A percentile compares a stretch with the other conserved stretches of the same genome.
Conservation (phyloP, 192 early-diverging fungal genomes). For the Podochytrium sp. region DNA sequence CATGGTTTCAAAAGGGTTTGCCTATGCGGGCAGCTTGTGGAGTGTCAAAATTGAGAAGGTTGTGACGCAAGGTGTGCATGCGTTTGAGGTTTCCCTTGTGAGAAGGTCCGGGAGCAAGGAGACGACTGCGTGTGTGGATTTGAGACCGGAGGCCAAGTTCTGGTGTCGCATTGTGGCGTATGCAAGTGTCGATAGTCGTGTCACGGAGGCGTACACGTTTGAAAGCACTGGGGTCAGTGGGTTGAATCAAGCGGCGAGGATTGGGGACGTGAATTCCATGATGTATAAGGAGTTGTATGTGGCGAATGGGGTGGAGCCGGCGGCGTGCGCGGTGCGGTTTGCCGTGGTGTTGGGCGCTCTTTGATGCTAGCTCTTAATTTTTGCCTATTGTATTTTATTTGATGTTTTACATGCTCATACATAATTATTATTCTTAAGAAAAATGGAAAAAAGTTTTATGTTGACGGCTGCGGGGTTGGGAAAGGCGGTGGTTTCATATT, state of each 20-base stretch:
- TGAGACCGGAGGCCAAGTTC: slow-evolving; percentile 10
- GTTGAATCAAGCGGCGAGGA: neutral
- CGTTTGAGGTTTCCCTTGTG: neutral
- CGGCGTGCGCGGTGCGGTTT: neutral
- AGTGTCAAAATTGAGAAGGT: slow-evolving; percentile 13
- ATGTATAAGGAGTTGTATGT: slow-evolving; percentile 27
- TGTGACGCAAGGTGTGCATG: neutral
- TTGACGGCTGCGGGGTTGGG: too few species aligned
- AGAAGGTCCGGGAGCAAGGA: slow-evolving; percentile 13
- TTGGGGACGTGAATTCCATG: neutral
- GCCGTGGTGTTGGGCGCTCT: slow-evolving; percentile 22
- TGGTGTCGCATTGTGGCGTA: slow-evolving; percentile 29
- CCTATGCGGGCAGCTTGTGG: slow-evolving; percentile 22
- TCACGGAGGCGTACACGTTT: slow-evolving; percentile 30
- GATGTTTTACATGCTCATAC: too few species aligned
- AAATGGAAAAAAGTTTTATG: too few species aligned
- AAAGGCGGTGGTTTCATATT: too few species aligned
- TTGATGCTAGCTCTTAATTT: too few species aligned
- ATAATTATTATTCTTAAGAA: too few species aligned
- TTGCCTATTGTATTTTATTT: too few species aligned
- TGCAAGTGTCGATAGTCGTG: neutral
- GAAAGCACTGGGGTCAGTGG: slow-evolving; percentile 7
- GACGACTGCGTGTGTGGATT: neutral
- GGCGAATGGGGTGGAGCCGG: neutral
- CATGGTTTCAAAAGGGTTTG: slow-evolving; percentile 2